Evolutionary conservation across 2,329 filamentous ascomycete species (phyloP).

Genomic region (Fusarium tanahbumbuense): DNA sequence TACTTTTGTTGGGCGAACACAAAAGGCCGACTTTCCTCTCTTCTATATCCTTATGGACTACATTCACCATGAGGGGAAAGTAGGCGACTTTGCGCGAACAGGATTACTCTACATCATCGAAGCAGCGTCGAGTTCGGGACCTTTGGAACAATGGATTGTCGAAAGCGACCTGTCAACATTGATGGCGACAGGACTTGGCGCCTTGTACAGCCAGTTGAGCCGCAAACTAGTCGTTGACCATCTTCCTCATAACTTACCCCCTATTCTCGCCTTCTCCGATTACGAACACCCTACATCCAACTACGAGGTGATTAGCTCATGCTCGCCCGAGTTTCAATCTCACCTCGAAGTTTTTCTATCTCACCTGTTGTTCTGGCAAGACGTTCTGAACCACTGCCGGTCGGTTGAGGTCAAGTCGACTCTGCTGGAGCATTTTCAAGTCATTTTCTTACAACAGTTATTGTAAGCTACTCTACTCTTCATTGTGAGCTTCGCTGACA

Average conservation of each 20-base stretch:
- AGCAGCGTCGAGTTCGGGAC: slow-evolving; percentile 83
- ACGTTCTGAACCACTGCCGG: slow-evolving; percentile 94
- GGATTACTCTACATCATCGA: slow-evolving; percentile 96
- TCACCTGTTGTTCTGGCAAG: slow-evolving; percentile 97
- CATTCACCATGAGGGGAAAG: slow-evolving; percentile 93
- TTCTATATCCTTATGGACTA: slow-evolving; percentile 97
- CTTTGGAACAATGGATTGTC: slow-evolving; percentile 94
- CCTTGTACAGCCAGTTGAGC: slow-evolving; percentile 73
- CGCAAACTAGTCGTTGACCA: slow-evolving; percentile 86
- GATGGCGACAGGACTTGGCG: slow-evolving; percentile 95
- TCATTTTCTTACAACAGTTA: slow-evolving; percentile 94
- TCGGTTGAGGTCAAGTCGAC: slow-evolving; percentile 93
- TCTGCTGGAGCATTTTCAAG: slow-evolving; percentile 94
- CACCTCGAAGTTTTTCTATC: slow-evolving; percentile 94
- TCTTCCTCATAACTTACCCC: slow-evolving; percentile 78
- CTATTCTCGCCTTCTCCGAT: slow-evolving; percentile 89
- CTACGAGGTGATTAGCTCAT: slow-evolving; percentile 78
- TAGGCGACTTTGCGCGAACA: slow-evolving; percentile 95
- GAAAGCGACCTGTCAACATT: slow-evolving; percentile 95
- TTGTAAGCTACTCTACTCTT: slow-evolving; percentile 67
- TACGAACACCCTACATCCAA: slow-evolving; percentile 79
- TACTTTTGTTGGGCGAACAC: slow-evolving; percentile 84
- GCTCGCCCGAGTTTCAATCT: slow-evolving; percentile 80
- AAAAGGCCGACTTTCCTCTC: slow-evolving; percentile 92
- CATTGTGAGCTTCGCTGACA: slow-evolving; percentile 1